Conservation (phyloP, 2,329 filamentous ascomycete species). For the Neonectria punicea region DNA sequence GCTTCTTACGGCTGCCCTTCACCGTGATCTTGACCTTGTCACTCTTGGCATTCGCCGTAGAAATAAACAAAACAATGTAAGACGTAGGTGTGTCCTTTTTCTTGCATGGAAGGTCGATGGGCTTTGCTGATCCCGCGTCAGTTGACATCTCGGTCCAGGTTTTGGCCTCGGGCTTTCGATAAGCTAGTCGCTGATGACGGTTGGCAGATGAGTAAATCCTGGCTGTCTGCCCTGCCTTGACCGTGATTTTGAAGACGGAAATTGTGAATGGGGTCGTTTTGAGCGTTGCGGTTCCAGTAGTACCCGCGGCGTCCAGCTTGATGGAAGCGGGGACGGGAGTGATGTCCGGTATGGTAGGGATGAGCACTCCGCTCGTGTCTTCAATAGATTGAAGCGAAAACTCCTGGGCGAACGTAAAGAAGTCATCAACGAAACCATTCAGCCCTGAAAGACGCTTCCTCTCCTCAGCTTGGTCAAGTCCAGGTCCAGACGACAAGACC, state of each 20-base stretch:
- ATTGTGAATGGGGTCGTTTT: conserved; percentile 21
- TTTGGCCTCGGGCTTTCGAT: conserved; percentile 9
- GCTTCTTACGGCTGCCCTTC: conserved; percentile 1
- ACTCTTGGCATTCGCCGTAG: conserved; percentile 9
- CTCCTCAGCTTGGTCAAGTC: neutral
- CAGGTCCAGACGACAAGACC: conserved; percentile 12
- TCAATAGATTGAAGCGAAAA: conserved; percentile 21
- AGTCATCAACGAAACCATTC: neutral
- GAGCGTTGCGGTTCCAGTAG: conserved; percentile 19
- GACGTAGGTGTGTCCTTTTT: neutral
- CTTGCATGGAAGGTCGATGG: conserved; percentile 14
- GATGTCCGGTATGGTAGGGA: neutral
- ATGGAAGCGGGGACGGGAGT: neutral
- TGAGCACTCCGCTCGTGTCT: conserved; percentile 18
- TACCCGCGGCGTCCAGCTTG: conserved; percentile 13
- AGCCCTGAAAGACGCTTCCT: conserved; percentile 20
- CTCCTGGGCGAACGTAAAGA: conserved; percentile 19
- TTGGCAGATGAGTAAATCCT: conserved; percentile 15
- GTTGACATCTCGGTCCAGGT: conserved; percentile 21
- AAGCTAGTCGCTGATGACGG: conserved; percentile 19
- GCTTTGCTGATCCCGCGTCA: neutral
- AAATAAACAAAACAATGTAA: conserved; percentile 19
- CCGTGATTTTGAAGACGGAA: conserved; percentile 16
- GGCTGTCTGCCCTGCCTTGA: conserved; percentile 11
- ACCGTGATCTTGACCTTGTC: neutral